Evolutionary conservation across 805 yeast genomes (phyloP).

Genomic region (Candida silvicultrix): DNA sequence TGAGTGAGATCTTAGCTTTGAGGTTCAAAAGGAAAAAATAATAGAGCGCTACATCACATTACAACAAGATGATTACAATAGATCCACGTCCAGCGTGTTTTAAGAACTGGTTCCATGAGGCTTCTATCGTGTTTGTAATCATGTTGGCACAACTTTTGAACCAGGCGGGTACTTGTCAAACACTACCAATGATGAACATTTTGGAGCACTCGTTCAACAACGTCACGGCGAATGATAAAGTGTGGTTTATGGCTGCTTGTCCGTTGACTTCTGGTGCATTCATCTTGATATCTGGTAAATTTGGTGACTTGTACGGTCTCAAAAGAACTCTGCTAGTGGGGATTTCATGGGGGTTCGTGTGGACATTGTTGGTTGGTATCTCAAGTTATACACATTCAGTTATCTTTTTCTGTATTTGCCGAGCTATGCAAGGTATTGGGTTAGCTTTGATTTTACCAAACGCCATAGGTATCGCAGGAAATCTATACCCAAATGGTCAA

Average conservation of each 20-base stretch:
- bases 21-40: too few species aligned
- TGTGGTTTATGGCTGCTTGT: conserved; percentile 69
- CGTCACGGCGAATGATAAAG: conserved; percentile 26
- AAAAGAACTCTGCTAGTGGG: conserved; percentile 49
- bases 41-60: too few species aligned
- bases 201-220: conserved; percentile 26
- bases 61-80: conserved; percentile 1
- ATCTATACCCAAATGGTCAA: conserved; percentile 37
- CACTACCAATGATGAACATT: conserved; percentile 29
- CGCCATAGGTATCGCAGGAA: conserved; percentile 50
- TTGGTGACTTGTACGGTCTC: conserved; percentile 70
- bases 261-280: conserved; percentile 70
- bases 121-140: conserved; percentile 21
- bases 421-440: conserved; percentile 62
- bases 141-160: conserved; percentile 33
- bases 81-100: conserved; percentile 13
- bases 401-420: conserved; percentile 42
- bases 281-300: conserved; percentile 58
- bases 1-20: too few species aligned
- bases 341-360: conserved; percentile 45
- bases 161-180: conserved; percentile 34
- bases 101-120: conserved; percentile 17
- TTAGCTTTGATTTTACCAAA: conserved; percentile 53
- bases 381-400: conserved; percentile 43
- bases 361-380: conserved; percentile 58